phyloP scores from a whole-genome alignment of 2,329 filamentous ascomycete species.

The Apiospora marii region DNA sequence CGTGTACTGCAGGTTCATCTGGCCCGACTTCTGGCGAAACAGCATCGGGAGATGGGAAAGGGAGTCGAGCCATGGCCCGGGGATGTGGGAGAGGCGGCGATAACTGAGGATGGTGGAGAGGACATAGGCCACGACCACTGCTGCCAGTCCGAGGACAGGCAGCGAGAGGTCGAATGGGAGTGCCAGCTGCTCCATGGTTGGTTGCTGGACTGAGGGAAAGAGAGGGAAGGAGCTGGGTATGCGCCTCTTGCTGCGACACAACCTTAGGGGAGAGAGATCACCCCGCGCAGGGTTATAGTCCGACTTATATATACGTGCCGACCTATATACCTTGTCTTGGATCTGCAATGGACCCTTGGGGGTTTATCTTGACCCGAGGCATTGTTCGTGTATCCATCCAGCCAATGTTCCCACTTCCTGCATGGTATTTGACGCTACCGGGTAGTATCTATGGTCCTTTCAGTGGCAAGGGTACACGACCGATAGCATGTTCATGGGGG shows the following conservation, averaged over 20 bases:
- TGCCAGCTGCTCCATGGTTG: not conserved
- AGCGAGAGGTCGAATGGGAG: not conserved
- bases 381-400: not conserved
- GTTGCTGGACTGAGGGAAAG: not conserved
- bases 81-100: conserved; percentile 34
- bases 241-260: not conserved
- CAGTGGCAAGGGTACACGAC: not conserved
- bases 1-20: conserved; percentile 22
- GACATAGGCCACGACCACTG: conserved; percentile 25
- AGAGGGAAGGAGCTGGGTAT: not conserved
- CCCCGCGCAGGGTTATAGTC: not conserved
- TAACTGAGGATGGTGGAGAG: conserved; percentile 29
- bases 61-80: conserved; percentile 32
- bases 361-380: conserved; percentile 4
- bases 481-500: not conserved
- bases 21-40: conserved; percentile 19
- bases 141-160: not conserved
- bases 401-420: not conserved
- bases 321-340: not conserved
- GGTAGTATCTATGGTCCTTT: not conserved
- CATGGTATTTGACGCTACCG: not conserved
- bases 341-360: conserved; percentile 1
- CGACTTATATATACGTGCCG: not conserved
- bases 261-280: not conserved
- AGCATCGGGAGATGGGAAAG: conserved; percentile 33